phyloP scores from a whole-genome alignment of 768 basidiomycete species.

The Collybia sordida region DNA sequence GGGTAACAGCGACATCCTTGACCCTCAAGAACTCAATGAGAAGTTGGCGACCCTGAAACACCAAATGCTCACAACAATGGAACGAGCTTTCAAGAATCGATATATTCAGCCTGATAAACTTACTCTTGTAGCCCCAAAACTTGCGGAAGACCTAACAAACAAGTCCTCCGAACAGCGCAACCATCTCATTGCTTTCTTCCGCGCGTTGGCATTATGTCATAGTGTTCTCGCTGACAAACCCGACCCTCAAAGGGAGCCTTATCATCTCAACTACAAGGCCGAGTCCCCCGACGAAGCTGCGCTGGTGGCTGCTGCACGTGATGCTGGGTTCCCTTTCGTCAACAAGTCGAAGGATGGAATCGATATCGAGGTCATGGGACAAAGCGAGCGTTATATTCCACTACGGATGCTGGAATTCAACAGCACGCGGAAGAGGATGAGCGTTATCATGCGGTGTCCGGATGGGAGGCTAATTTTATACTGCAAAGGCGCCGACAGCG shows the following conservation, averaged over 20 bases:
- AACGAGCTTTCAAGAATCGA: conserved; percentile 83
- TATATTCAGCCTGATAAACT: conserved; percentile 80
- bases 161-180: conserved; percentile 56
- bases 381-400: conserved; percentile 76
- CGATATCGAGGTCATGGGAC: conserved; percentile 92
- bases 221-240: conserved; percentile 82
- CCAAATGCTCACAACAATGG: conserved; percentile 75
- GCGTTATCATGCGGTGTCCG: conserved; percentile 82
- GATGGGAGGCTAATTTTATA: conserved; percentile 83
- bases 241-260: conserved; percentile 59
- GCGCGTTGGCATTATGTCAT: conserved; percentile 94
- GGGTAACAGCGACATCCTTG: conserved; percentile 62
- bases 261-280: conserved; percentile 84
- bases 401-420: conserved; percentile 92
- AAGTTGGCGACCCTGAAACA: conserved; percentile 66
- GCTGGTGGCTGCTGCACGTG: conserved; percentile 87
- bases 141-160: conserved; percentile 76
- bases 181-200: conserved; percentile 83
- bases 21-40: conserved; percentile 69
- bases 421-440: conserved; percentile 94
- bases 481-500: conserved; percentile 96
- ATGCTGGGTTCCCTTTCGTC: conserved; percentile 91
- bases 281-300: conserved; percentile 97
- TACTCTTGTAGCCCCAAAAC: conserved; percentile 84
- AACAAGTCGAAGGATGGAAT: conserved; percentile 69